Evolutionary conservation across 805 yeast species (phyloP).

Genomic region (Pichia nakasei): DNA sequence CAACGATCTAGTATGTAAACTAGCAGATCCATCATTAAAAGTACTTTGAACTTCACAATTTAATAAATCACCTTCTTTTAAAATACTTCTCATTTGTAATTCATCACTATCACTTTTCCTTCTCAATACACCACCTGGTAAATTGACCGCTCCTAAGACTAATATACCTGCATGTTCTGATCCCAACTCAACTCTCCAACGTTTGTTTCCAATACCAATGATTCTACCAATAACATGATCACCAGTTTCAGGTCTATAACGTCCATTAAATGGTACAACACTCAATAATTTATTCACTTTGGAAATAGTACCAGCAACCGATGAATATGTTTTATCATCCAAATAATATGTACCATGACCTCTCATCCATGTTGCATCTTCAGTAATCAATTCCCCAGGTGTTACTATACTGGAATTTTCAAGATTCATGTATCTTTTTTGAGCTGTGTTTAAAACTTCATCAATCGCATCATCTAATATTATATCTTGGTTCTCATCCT

Average conservation of each 20-base stretch:
- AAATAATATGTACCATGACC: conserved; percentile 93
- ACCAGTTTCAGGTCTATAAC: conserved; percentile 91
- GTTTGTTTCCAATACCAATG: conserved; percentile 83
- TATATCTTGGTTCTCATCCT: conserved; percentile 12
- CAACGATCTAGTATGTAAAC: conserved; percentile 89
- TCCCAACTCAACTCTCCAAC: conserved; percentile 97
- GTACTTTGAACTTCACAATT: conserved; percentile 94
- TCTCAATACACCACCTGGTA: conserved; percentile 95
- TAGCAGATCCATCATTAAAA: conserved; percentile 84
- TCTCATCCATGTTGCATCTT: conserved; percentile 95
- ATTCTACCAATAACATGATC: conserved; percentile 93
- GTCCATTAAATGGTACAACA: conserved; percentile 77
- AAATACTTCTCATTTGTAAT: conserved; percentile 85
- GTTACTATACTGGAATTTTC: conserved; percentile 48
- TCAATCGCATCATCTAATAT: conserved; percentile 17
- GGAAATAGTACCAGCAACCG: conserved; percentile 86
- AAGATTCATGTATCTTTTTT: conserved; percentile 3
- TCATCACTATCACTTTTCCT: conserved; percentile 94
- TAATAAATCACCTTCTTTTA: conserved; percentile 91
- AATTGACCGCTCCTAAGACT: conserved; percentile 89
- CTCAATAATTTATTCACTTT: conserved; percentile 80
- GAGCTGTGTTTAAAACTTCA: conserved; percentile 7
- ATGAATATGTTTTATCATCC: conserved; percentile 68
- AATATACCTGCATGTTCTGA: conserved; percentile 88
- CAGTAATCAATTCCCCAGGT: conserved; percentile 95